Percentiles rank a stretch among this genome's conserved stretches.
Evolutionary conservation across 2,329 filamentous ascomycete genomes (phyloP).

Genomic region (Ophiostoma fasciatum): DNA sequence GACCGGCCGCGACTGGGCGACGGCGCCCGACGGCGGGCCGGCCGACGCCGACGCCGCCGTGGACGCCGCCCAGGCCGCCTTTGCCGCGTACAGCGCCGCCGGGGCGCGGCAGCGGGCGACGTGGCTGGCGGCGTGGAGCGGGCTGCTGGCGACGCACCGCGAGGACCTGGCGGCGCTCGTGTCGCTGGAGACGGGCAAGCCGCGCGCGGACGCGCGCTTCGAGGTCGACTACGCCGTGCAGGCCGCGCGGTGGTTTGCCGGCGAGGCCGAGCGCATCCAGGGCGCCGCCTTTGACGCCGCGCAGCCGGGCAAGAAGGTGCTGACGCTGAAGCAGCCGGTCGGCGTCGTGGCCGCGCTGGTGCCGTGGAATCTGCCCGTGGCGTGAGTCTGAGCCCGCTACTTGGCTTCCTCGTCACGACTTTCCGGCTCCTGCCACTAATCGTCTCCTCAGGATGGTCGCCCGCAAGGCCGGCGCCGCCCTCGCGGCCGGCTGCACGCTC

Average conservation of each 20-base stretch:
- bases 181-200: constrained; percentile 39
- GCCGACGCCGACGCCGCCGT: constrained; percentile 25
- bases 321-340: constrained; percentile 62
- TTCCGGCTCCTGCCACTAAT: too few relatives aligned
- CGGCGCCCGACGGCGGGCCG: background rate
- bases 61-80: constrained; percentile 20
- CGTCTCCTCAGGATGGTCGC: too few relatives aligned
- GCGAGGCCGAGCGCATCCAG: constrained; percentile 32
- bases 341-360: constrained; percentile 54
- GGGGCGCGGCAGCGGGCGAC: constrained; percentile 21
- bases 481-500: constrained; percentile 63
- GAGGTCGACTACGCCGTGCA: constrained; percentile 39
- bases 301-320: constrained; percentile 44
- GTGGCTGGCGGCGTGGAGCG: constrained; percentile 21
- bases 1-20: background rate
- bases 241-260: constrained; percentile 41
- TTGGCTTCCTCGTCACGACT: too few relatives aligned
- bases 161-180: constrained; percentile 25
- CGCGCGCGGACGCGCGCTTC: constrained; percentile 33
- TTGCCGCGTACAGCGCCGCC: constrained; percentile 22
- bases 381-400: too few relatives aligned
- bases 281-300: constrained; percentile 47
- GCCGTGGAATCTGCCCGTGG: constrained; percentile 59
- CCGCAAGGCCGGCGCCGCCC: constrained; percentile 35
- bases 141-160: constrained; percentile 18